These are phyloP conservation scores for Chalciporus sphaerocephalus DNA, from an alignment of 768 basidiomycete species.

Conservation along the genomic window DNA sequence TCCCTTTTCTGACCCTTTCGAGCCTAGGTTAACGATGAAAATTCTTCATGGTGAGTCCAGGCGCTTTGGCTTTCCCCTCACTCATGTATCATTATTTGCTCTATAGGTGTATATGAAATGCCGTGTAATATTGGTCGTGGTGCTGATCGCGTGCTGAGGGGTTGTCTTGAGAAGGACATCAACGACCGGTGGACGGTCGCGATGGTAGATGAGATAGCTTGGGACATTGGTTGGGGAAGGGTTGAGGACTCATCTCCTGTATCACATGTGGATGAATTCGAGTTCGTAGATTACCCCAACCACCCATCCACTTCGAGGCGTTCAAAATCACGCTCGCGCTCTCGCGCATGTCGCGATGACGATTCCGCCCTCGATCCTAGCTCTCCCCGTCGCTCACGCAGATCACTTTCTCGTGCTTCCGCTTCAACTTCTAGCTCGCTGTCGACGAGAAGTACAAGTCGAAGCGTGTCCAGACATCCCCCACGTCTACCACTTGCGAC, in stretches of 20 bases:
- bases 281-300: constrained; percentile 21
- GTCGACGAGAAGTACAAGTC: constrained; percentile 36
- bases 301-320: constrained; percentile 14
- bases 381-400: constrained; percentile 33
- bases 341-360: constrained; percentile 26
- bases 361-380: constrained; percentile 5
- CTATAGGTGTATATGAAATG: constrained; percentile 57
- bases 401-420: constrained; percentile 51
- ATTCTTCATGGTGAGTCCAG: constrained; percentile 70
- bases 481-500: constrained; percentile 22
- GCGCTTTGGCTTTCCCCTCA: background rate
- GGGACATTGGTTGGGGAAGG: constrained; percentile 73
- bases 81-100: constrained; percentile 3
- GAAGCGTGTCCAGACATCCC: constrained; percentile 40
- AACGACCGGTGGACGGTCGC: constrained; percentile 72
- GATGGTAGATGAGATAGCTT: constrained; percentile 74
- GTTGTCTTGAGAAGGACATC: constrained; percentile 70
- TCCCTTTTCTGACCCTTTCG: constrained; percentile 86
- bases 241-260: constrained; percentile 33
- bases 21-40: constrained; percentile 88
- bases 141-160: constrained; percentile 65
- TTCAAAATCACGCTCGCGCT: constrained; percentile 28
- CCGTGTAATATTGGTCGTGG: constrained; percentile 54
- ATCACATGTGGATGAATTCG: constrained; percentile 26
- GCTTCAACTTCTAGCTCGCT: constrained; percentile 37